These are phyloP conservation scores for Potentilla sterilis DNA, from an alignment of 306 rosid genomes.

Conservation along the genomic window DNA sequence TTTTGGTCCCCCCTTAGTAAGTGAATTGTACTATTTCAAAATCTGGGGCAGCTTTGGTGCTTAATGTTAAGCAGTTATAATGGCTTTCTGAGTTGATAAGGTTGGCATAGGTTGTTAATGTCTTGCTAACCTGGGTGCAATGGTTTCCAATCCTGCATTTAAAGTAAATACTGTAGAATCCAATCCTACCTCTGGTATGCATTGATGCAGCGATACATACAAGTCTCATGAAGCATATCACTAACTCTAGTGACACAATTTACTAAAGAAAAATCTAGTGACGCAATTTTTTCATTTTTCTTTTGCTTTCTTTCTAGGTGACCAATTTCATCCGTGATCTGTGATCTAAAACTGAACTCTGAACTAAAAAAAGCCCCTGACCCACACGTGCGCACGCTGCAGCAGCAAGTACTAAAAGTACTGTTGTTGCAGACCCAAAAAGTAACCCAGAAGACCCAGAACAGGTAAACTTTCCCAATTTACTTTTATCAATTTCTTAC, in stretches of 20 bases:
- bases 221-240: neutral
- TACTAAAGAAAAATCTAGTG: too few species aligned
- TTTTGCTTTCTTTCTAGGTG: neutral
- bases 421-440: neutral
- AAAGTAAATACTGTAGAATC: too few species aligned
- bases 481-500: neutral
- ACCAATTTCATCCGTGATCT: neutral
- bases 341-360: neutral
- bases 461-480: neutral
- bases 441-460: neutral
- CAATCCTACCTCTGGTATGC: too few species aligned
- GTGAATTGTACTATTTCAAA: neutral
- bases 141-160: neutral
- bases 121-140: neutral
- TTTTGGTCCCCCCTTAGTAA: neutral
- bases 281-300: neutral
- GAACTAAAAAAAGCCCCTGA: neutral
- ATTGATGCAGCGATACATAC: neutral
- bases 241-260: neutral
- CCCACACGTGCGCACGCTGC: neutral
- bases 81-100: neutral
- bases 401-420: neutral
- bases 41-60: neutral
- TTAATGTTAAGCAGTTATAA: neutral
- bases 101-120: neutral